Conservation (phyloP, 192 early-diverging fungal species). For the Linnemannia zychae region DNA sequence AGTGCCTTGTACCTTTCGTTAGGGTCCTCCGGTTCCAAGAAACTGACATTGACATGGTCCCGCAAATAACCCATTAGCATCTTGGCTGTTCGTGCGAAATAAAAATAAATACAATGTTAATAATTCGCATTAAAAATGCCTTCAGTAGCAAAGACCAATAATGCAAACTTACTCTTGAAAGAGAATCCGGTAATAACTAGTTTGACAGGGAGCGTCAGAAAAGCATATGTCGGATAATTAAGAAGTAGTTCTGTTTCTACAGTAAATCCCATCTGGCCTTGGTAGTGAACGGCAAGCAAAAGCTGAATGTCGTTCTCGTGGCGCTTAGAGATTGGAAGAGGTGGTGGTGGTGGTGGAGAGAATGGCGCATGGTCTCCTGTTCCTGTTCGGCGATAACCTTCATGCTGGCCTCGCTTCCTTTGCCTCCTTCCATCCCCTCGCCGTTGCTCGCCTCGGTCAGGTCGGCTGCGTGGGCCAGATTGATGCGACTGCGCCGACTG, state of each 20-base stretch:
- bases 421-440: not conserved
- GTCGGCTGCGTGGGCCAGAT: not conserved
- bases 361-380: constrained; percentile 1
- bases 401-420: constrained; percentile 4
- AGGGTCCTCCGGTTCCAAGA: constrained; percentile 74
- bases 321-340: constrained; percentile 17
- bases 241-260: constrained; percentile 77
- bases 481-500: constrained; percentile 12
- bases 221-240: constrained; percentile 82
- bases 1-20: constrained; percentile 56
- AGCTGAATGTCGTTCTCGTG: constrained; percentile 80
- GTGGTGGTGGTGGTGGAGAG: not conserved
- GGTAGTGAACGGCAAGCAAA: constrained; percentile 71
- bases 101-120: not conserved
- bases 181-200: constrained; percentile 77
- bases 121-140: not conserved
- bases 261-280: constrained; percentile 80
- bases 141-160: not conserved
- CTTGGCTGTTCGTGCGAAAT: constrained; percentile 54
- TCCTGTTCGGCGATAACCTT: constrained; percentile 4
- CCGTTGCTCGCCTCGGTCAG: not conserved
- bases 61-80: constrained; percentile 77
- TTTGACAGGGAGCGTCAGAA: constrained; percentile 80
- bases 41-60: constrained; percentile 77
- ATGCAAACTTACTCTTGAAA: constrained; percentile 65